Percentiles rank a stretch among this genome's conserved stretches.
phyloP scores from a whole-genome alignment of 208 protist genomes.

The Kentomonas sorsogonicus region DNA sequence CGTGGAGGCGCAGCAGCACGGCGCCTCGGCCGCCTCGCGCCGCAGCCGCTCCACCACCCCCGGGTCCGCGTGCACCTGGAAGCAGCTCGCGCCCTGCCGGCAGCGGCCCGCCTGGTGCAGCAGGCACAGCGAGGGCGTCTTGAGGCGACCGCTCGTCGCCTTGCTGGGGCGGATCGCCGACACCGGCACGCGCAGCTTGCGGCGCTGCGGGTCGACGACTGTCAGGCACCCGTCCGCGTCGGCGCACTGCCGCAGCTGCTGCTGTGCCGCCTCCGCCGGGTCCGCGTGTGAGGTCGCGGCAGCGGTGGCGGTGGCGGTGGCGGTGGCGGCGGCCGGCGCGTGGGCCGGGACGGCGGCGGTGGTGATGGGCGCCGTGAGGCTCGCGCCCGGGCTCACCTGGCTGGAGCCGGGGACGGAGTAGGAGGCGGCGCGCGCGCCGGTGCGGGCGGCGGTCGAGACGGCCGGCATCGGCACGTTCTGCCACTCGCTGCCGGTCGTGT shows the following conservation, averaged over 20 bases:
- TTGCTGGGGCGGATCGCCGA: constrained; percentile 30
- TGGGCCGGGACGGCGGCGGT: no score
- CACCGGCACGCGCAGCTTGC: constrained; percentile 36
- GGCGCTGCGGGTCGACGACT: constrained; percentile 52
- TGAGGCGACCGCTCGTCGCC: constrained; percentile 22
- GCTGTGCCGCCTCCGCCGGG: no score
- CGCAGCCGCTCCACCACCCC: constrained; percentile 40
- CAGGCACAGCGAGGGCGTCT: constrained; percentile 44
- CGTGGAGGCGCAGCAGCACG: constrained; percentile 46
- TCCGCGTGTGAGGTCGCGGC: constrained; percentile 19
- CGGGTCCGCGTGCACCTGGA: constrained; percentile 53
- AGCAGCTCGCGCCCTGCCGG: constrained; percentile 41
- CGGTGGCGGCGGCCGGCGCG: background rate
- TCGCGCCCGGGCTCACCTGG: no score
- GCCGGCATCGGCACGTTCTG: no score
- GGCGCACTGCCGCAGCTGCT: constrained; percentile 29
- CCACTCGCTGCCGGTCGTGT: no score
- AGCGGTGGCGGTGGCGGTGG: background rate
- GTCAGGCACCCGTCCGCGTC: constrained; percentile 21
- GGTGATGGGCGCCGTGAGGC: no score
- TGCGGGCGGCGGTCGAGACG: no score
- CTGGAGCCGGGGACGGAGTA: no score
- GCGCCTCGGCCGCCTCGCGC: constrained; percentile 20
- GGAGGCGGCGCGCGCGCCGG: no score
- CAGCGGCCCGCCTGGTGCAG: constrained; percentile 48